Evolutionary conservation across 2,329 filamentous ascomycete genomes (phyloP).

Genomic region (Curvularia lunata): DNA sequence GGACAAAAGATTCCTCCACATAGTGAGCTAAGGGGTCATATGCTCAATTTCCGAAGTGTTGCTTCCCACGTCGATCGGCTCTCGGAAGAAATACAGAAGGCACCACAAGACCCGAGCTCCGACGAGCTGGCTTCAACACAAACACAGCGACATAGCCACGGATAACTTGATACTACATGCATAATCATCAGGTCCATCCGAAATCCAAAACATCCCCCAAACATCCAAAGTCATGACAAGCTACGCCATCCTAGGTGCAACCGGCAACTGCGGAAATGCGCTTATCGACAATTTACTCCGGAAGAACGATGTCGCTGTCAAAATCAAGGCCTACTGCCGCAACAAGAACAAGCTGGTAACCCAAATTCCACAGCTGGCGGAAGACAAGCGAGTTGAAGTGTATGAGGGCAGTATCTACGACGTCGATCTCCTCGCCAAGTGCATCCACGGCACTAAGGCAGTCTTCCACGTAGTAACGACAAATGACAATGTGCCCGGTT

Average conservation of each 20-base stretch:
- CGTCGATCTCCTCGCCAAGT: constrained; percentile 46
- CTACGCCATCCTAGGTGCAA: constrained; percentile 22
- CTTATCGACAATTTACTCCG: constrained; percentile 16
- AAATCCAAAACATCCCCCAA: too few relatives aligned
- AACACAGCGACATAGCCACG: too few relatives aligned
- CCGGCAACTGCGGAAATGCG: constrained; percentile 18
- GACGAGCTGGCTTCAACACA: too few relatives aligned
- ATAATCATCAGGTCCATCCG: too few relatives aligned
- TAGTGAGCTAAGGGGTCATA: too few relatives aligned
- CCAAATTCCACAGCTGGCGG: background rate
- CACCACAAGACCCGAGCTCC: too few relatives aligned
- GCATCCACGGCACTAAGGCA: constrained; percentile 45
- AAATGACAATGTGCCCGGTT: constrained; percentile 56
- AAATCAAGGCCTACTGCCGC: constrained; percentile 22
- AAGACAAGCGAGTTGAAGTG: constrained; percentile 37
- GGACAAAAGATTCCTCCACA: too few relatives aligned
- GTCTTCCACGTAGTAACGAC: constrained; percentile 51
- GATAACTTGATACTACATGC: too few relatives aligned
- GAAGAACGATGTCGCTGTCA: background rate
- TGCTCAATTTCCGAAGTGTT: too few relatives aligned
- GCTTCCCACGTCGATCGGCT: too few relatives aligned
- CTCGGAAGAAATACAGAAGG: too few relatives aligned
- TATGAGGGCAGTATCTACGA: constrained; percentile 55
- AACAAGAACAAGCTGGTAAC: constrained; percentile 15
- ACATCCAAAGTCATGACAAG: too few relatives aligned